Conservation (phyloP, 2,329 filamentous ascomycete species). For the Ascochyta fabae region DNA sequence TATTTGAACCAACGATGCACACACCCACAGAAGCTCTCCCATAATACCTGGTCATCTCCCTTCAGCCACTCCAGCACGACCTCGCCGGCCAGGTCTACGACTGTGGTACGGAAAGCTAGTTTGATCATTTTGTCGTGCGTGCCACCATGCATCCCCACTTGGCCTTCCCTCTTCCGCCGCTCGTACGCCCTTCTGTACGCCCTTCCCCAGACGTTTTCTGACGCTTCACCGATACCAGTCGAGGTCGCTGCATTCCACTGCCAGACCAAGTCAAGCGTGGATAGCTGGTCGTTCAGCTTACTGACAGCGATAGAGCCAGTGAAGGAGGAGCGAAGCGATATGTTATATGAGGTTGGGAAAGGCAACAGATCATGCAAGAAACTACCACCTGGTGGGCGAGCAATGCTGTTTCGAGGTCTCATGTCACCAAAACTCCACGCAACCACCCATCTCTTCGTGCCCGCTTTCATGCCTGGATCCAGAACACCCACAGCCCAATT, state of each 20-base stretch:
- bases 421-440: constrained; percentile 81
- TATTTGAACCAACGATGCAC: constrained; percentile 26
- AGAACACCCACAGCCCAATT: constrained; percentile 88
- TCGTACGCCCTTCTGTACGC: constrained; percentile 70
- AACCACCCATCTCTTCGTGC: constrained; percentile 84
- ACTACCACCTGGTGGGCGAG: constrained; percentile 45
- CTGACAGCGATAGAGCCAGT: constrained; percentile 34
- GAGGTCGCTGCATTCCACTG: constrained; percentile 62
- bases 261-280: constrained; percentile 68
- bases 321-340: constrained; percentile 48
- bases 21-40: constrained; percentile 87
- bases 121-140: not conserved
- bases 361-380: constrained; percentile 59
- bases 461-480: constrained; percentile 65
- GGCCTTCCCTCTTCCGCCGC: constrained; percentile 31
- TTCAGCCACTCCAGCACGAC: constrained; percentile 72
- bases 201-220: constrained; percentile 79
- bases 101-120: constrained; percentile 46
- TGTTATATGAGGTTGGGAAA: constrained; percentile 58
- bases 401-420: constrained; percentile 63
- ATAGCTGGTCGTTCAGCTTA: constrained; percentile 58
- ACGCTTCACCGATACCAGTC: constrained; percentile 67
- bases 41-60: constrained; percentile 74
- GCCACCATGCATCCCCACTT: constrained; percentile 22
- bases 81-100: constrained; percentile 43